phyloP scores from a whole-genome alignment of 768 basidiomycete genomes.

The Kwoniella pini region DNA sequence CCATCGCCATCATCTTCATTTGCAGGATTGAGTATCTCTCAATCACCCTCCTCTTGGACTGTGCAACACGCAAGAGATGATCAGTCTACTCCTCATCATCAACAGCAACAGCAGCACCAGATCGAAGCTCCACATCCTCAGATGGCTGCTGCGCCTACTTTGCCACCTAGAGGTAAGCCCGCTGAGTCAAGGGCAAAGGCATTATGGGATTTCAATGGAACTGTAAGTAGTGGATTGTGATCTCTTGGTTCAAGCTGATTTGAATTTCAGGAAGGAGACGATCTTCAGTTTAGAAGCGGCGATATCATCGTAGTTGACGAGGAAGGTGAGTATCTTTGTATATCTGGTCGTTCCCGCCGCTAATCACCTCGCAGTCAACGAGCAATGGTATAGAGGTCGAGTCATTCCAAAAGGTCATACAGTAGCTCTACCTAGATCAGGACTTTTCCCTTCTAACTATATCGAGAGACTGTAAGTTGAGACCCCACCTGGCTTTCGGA shows the following conservation, averaged over 20 bases:
- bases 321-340: conserved; percentile 55
- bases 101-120: conserved; percentile 11
- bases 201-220: conserved; percentile 47
- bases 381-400: conserved; percentile 67
- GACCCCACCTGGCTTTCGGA: neutral
- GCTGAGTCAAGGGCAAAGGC: conserved; percentile 28
- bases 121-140: conserved; percentile 2
- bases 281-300: conserved; percentile 71
- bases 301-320: conserved; percentile 74
- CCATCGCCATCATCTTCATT: conserved; percentile 16
- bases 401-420: conserved; percentile 56
- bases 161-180: conserved; percentile 26
- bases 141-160: conserved; percentile 4
- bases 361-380: conserved; percentile 61
- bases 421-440: conserved; percentile 31
- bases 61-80: conserved; percentile 18
- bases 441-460: conserved; percentile 47
- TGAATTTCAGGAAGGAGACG: conserved; percentile 67
- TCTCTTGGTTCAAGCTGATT: too few relatives aligned
- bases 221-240: too few relatives aligned
- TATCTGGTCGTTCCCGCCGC: conserved; percentile 59
- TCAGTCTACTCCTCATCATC: neutral
- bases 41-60: conserved; percentile 21
- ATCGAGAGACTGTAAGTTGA: conserved; percentile 41
- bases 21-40: conserved; percentile 7